Base-by-base conservation (phyloP, 345 rosid species). In the Psidium guajava region DNA sequence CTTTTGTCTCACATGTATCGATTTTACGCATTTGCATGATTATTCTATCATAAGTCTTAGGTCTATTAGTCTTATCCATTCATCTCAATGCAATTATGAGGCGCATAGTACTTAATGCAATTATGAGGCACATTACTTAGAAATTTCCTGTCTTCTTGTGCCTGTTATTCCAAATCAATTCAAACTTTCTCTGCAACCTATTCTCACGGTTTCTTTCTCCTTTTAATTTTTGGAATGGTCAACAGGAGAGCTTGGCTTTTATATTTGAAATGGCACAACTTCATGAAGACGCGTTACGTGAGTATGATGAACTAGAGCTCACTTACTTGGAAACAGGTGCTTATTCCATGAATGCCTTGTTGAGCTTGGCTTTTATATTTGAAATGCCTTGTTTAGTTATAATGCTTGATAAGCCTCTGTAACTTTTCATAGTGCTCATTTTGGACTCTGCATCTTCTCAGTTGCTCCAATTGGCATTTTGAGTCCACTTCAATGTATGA, bases 231-330 rank as follows among this genome's bases (percentile, higher is more conserved):
- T 85, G 56, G 82, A 88, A 84, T 54, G 83, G 51, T 84, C 85
- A 83, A 86, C 94, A 97, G 99, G 99, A 96, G 92, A 97, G 98
- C 92, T 90, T 97, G 92, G 99, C 99, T 85, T 97, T 97, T 90
- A 95, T 96, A 92, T 95, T 97, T 92, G 99, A 97, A 91, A 95
- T 97, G 96, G 95, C 98, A 87, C 93, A 95, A 87, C 96, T 97
- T 89, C 92, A 95, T 87, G 99, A 97, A 87, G 99, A 97, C 89
- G 99, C 98, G 57, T 86, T 97, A 77, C 95, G 98, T 82, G 98
- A 97, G 91, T 97, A 97, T 87, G 99, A 97, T 82, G 99, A 96
- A 88, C 85, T 97, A 87, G 99, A 97, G 89, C 94, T 94, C 84
- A 95, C 98, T 92, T 96, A 94, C 91, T 89, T 90, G 91, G 99